Percentiles rank a stretch among this genome's conserved stretches.
These are phyloP conservation scores for Canavalia ensiformis DNA, from an alignment of 306 rosid genomes.

Conservation along the genomic window DNA sequence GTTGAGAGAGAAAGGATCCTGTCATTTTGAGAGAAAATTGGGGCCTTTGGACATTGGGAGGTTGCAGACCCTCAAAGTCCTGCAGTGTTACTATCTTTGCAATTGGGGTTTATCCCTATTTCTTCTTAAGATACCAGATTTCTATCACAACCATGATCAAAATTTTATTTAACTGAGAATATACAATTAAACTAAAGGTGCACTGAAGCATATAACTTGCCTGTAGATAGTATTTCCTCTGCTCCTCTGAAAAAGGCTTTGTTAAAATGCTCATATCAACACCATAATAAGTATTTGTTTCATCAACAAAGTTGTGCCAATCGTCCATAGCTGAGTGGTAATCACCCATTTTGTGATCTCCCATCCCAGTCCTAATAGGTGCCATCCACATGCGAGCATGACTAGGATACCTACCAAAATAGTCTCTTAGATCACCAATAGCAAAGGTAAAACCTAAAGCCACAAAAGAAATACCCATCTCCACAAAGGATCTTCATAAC, in stretches of 20 bases:
- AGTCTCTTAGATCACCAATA: slow-evolving; percentile 42
- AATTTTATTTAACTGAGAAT: neutral
- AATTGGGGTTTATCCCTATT: no score
- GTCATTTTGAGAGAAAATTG: no score
- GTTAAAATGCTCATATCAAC: slow-evolving; percentile 92
- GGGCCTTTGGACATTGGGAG: no score
- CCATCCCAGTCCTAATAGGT: slow-evolving; percentile 82
- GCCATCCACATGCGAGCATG: slow-evolving; percentile 99
- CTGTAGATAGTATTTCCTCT: slow-evolving; percentile 94
- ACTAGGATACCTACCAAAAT: slow-evolving; percentile 90
- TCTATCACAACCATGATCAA: neutral
- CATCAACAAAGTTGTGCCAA: slow-evolving; percentile 75
- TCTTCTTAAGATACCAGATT: no score
- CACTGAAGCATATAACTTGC: slow-evolving; percentile 51
- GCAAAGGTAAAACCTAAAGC: slow-evolving; percentile 36
- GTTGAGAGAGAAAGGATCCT: no score
- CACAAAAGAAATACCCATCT: slow-evolving; percentile 10
- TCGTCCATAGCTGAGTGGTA: slow-evolving; percentile 82
- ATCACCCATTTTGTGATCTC: slow-evolving; percentile 73
- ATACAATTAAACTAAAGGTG: slow-evolving; percentile 17
- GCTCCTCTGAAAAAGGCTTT: slow-evolving; percentile 88
- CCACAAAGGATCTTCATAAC: slow-evolving; percentile 11
- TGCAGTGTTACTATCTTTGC: no score
- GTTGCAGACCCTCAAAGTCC: no score
- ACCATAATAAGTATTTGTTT: slow-evolving; percentile 79